Base-by-base conservation (phyloP, 257 asterid species). In the Scutellaria barbata region DNA sequence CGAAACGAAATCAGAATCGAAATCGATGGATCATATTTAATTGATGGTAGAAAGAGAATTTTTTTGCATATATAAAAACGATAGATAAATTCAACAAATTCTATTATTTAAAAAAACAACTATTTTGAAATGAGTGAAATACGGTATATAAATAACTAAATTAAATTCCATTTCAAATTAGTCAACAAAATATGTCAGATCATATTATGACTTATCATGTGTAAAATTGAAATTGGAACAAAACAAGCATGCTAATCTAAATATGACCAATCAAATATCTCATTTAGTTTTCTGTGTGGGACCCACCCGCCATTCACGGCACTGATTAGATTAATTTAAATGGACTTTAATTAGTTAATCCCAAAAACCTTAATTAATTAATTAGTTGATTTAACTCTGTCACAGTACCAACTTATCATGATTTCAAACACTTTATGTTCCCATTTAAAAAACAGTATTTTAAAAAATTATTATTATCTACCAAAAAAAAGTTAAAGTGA, bases 291-390 rank as follows among this genome's bases (percentile, higher is more conserved):
- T 9, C 12, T 0, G 9, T 40, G 35, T 30, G 35, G 79, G 79
- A 69, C 12, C 76, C 74, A 68, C 66, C 82, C 89, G 78, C 73
- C 87, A 85, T 69, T 86, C 78, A 74, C 90, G 95, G 76, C 88
- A 39, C 78, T 69, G 77, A 85, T 75, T 77, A 78, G 68, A 69
- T 10, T 60, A 45, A 60, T 25, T 45, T 37, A 59, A 55, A 50
- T 30, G 2, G 35, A 30, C 35, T 30, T 30, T 3, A 30, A 30
- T 30, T 30, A 30, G 35, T 30, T 30, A 30, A 30, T 30, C 35
- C 35, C 35, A 30, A 30, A 30, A 30, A 30, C 35, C 35, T 3
- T 30, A 30, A 30, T 30, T 4, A 30, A 30, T 30, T 30, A 30
- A 30, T 30, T 11, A 56, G 6, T 58, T 58, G 22, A 58, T 58